Base-by-base conservation (phyloP, 371 early-diverging fungal genomes). In the Mortierella sp. region DNA sequence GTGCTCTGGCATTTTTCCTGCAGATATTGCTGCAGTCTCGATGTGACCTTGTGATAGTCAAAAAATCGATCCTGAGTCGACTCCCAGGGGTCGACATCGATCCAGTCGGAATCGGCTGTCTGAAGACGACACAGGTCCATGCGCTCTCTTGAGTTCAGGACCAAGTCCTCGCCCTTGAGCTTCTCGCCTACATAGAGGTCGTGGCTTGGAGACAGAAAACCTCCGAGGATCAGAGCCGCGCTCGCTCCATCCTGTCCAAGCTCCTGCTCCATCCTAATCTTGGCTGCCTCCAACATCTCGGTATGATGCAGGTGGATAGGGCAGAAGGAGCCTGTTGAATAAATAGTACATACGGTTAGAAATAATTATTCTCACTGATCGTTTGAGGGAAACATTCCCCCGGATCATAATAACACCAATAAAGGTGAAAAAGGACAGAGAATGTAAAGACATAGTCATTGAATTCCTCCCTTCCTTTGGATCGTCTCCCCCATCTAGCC, bases 31-130 rank as follows among this genome's bases (percentile, higher is more conserved):
- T 69, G 70, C 27, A 79, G 52, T 8, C 76, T 32, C 7, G 68
- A 55, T 6, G 71, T 60, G 30, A 79, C 80, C 28, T 70, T 60
- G 63, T 60, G 52, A 44, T 60, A 75, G 30, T 63, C 64, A 24
- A 54, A 58, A 48, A 79, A 70, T 9, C 23, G 47, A 32, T 52
- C 53, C 56, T 66, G 59, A 19, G 14, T 75, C 32, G 76, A 27
- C 64, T 79, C 80, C 80, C 80, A 79, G 7, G 59, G 39, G 31
- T 70, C 70, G 4, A 79, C 76, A 60, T 79, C 80, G 34, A 79
- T 70, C 80, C 80, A 79, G 64, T 70, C 49, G 2, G 76, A 75
- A 17, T 75, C 71, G 2, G 47, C 41, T 1, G 70, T 75, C 43
- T 70, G 76, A 3, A 75, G 60, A 4, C 66, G 64, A 51, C 70